phyloP scores from a whole-genome alignment of 495 filamentous ascomycete species.

The Opeltia flavorubescens region DNA sequence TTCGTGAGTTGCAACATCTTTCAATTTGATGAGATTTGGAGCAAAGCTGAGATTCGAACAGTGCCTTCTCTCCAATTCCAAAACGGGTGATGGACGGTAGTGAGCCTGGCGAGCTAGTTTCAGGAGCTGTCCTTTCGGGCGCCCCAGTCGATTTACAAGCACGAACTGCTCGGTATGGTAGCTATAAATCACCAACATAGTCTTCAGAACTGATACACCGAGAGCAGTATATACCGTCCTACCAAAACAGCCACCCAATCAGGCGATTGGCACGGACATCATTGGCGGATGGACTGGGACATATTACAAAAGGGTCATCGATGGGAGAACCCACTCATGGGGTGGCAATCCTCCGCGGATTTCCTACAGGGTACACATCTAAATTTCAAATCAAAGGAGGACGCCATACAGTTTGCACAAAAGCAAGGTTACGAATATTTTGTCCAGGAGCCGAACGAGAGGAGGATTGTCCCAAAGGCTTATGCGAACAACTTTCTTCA shows the following conservation, averaged over 20 bases:
- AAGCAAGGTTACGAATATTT: conserved; percentile 99
- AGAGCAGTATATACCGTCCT: conserved; percentile 70
- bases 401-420: conserved; percentile 86
- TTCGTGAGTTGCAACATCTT: conserved; percentile 42
- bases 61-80: conserved; percentile 79
- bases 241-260: conserved; percentile 91
- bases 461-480: conserved; percentile 74
- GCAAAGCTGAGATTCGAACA: conserved; percentile 19
- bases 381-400: conserved; percentile 86
- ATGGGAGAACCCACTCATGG: conserved; percentile 97
- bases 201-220: neutral
- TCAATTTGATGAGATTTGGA: neutral
- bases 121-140: conserved; percentile 79
- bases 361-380: conserved; percentile 82
- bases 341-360: conserved; percentile 94
- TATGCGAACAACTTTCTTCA: conserved; percentile 96
- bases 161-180: conserved; percentile 70
- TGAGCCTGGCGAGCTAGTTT: conserved; percentile 58
- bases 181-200: neutral
- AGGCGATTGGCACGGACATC: conserved; percentile 62
- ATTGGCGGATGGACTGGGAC: conserved; percentile 99
- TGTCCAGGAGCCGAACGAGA: conserved; percentile 88
- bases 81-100: conserved; percentile 80
- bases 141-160: conserved; percentile 89
- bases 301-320: conserved; percentile 72